Base-by-base conservation (phyloP, 768 basidiomycete genomes). In the Russula abietina region DNA sequence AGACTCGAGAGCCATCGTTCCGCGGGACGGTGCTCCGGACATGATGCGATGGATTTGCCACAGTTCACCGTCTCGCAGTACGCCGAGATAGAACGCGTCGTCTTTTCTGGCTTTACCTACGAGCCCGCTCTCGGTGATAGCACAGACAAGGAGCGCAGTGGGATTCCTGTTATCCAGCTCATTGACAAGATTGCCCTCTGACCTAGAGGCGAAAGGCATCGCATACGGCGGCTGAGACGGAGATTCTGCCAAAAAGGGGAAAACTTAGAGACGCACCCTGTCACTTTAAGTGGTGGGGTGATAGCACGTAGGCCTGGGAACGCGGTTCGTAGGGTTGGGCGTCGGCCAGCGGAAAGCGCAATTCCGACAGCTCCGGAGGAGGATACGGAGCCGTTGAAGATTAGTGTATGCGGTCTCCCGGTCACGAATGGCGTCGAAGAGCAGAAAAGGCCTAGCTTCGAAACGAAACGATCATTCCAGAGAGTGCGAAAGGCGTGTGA, bases 341-440 rank as follows among this genome's bases (percentile, higher is more conserved):
- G 49, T 62, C 57, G 55, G 60, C 52, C 38, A 46, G 12, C 60
- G 70, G 49, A 68, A 57, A 51, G 64, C 60, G 82, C 87, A 7
- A 93, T 60, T 0, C 89, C 91, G 12, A 91, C 81, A 4, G 89
- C 88, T 8, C 91, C n/a, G n/a, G n/a, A n/a, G n/a, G n/a, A n/a
- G n/a, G n/a, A n/a, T n/a, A n/a, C n/a, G n/a, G n/a, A n/a, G 41
- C 77, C 74, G 54, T 87, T 81, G 61, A 79, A 73, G 62, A 91
- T 84, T 11, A 92, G 75, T 0, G 90, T 91, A 32, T 86, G 81
- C 0, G 86, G 84, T 22, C 86, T 75, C 14, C 89, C 91, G 1
- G 88, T 91, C 6, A 89, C 74, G 70, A 92, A 92, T 0, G 89
- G 89, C 2, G 91, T 92, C 2, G 89, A 86, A n/a, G n/a, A n/a